phyloP scores from a whole-genome alignment of 768 basidiomycete genomes.

The Psilocybe sp. region DNA sequence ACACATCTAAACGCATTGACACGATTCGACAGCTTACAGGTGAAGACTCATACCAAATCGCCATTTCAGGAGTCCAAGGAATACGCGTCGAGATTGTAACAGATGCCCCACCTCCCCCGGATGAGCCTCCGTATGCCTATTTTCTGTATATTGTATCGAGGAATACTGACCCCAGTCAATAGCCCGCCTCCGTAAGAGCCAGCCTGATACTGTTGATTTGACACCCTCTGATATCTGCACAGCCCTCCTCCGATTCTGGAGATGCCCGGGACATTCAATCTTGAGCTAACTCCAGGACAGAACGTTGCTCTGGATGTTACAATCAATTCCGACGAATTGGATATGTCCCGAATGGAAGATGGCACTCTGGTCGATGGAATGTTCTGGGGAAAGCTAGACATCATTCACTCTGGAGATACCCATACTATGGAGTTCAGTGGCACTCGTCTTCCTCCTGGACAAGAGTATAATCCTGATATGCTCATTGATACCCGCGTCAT shows the following conservation, averaged over 20 bases:
- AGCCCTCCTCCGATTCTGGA: constrained; percentile 74
- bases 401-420: constrained; percentile 73
- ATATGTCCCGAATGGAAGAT: constrained; percentile 91
- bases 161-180: constrained; percentile 16
- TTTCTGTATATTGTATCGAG: constrained; percentile 11
- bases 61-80: constrained; percentile 79
- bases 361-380: constrained; percentile 81
- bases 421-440: constrained; percentile 84
- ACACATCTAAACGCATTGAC: neutral
- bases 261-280: constrained; percentile 83
- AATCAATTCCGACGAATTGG: constrained; percentile 77
- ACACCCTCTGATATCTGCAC: constrained; percentile 4
- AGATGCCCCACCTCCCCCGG: constrained; percentile 81
- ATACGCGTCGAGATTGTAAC: constrained; percentile 83
- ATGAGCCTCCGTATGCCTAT: constrained; percentile 73
- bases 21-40: constrained; percentile 56
- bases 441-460: constrained; percentile 62
- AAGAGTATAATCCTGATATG: constrained; percentile 64
- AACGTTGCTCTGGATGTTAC: constrained; percentile 78
- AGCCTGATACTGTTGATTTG: neutral
- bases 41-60: constrained; percentile 88
- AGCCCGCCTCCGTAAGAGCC: constrained; percentile 48
- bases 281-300: constrained; percentile 79
- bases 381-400: constrained; percentile 87
- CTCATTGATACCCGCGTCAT: constrained; percentile 77